phyloP scores from a whole-genome alignment of 1,139 yeast genomes.

The Taphrina communis region DNA sequence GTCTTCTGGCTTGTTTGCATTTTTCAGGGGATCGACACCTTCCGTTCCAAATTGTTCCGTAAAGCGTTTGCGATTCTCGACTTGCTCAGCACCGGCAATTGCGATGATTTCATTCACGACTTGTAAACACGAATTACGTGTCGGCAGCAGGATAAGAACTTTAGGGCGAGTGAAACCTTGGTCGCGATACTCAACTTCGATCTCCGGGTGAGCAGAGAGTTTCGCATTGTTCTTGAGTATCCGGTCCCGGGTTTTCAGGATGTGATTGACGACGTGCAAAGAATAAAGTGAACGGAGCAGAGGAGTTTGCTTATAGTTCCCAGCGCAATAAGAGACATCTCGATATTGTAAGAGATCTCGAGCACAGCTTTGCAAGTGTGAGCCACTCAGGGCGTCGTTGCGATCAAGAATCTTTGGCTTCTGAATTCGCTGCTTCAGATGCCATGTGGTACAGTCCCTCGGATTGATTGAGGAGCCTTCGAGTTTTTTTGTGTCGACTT shows the following conservation, averaged over 20 bases:
- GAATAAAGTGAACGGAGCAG: conserved; percentile 66
- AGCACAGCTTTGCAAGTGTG: conserved; percentile 62
- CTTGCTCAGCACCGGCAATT: conserved; percentile 67
- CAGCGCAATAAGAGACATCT: conserved; percentile 72
- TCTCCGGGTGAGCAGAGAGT: conserved; percentile 53
- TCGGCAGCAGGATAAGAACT: conserved; percentile 80
- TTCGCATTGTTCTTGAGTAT: conserved; percentile 75
- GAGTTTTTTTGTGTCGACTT: not conserved
- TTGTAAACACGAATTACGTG: conserved; percentile 76
- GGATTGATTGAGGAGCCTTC: not conserved
- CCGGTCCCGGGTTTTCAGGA: conserved; percentile 75
- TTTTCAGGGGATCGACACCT: conserved; percentile 42
- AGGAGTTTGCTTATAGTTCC: conserved; percentile 54
- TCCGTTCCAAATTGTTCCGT: conserved; percentile 68
- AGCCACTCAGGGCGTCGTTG: conserved; percentile 50
- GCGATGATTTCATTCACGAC: conserved; percentile 68
- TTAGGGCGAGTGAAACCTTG: conserved; percentile 97
- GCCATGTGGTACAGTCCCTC: conserved; percentile 21
- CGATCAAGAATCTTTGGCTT: conserved; percentile 9
- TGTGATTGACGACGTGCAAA: conserved; percentile 79
- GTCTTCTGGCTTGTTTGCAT: conserved; percentile 74
- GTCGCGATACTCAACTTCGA: conserved; percentile 69
- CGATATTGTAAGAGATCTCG: conserved; percentile 65
- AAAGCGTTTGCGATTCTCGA: conserved; percentile 82
- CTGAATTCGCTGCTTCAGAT: conserved; percentile 42